A percentile compares a stretch with the other conserved stretches of the same genome.
These are phyloP conservation scores for Chamaenerion angustifolium DNA, from an alignment of 345 rosid genomes.

Conservation along the genomic window DNA sequence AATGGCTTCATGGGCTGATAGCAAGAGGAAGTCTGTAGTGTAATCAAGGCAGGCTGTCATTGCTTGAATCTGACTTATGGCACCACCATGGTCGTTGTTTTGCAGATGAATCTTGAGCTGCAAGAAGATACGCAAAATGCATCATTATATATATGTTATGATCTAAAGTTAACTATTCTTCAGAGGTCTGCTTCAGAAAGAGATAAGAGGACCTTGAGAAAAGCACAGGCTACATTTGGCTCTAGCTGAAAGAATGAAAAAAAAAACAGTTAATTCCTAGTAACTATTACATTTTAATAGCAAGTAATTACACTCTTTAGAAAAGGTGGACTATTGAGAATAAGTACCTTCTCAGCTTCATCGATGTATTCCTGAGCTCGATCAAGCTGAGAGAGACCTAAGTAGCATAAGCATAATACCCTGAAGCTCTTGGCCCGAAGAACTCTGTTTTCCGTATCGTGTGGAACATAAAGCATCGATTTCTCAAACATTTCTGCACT, in stretches of 20 bases:
- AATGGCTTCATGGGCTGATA: slow-evolving; percentile 93
- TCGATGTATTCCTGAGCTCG: slow-evolving; percentile 75
- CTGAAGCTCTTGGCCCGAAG: slow-evolving; percentile 88
- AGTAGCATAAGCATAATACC: slow-evolving; percentile 84
- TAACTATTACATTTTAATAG: too few species aligned
- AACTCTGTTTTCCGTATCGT: slow-evolving; percentile 47
- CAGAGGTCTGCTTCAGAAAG: slow-evolving; percentile 4
- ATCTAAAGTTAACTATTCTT: neutral
- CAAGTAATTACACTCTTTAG: too few species aligned
- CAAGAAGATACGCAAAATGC: slow-evolving; percentile 5
- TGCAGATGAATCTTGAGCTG: slow-evolving; percentile 83
- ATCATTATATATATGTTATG: too few species aligned
- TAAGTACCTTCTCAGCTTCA: slow-evolving; percentile 78
- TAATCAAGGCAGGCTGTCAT: slow-evolving; percentile 70
- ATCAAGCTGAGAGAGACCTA: slow-evolving; percentile 68
- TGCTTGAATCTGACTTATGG: slow-evolving; percentile 60
- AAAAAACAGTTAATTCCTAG: neutral
- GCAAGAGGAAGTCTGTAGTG: slow-evolving; percentile 68
- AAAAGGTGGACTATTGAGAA: too few species aligned
- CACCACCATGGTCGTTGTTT: slow-evolving; percentile 37
- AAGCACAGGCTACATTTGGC: slow-evolving; percentile 64
- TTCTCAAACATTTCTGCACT: slow-evolving; percentile 90
- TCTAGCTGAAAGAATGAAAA: slow-evolving; percentile 58
- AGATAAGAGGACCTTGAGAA: slow-evolving; percentile 59
- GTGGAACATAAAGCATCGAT: slow-evolving; percentile 78